Base-by-base conservation (phyloP, 768 basidiomycete species). In the Leucocoprinus leucothites region DNA sequence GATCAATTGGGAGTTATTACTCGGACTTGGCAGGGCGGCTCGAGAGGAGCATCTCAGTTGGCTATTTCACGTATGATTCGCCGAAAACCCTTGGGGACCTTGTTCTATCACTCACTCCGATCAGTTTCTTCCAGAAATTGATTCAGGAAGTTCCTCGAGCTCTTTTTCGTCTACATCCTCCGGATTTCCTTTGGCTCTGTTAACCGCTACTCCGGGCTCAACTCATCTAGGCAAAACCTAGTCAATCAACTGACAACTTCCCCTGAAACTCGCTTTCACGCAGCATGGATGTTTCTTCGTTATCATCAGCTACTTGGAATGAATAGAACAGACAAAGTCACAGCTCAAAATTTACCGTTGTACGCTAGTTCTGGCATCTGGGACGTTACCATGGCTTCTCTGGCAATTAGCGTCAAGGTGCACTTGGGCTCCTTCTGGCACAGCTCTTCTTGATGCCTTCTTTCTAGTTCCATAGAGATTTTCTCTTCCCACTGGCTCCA, bases 401-500 rank as follows among this genome's bases (percentile, higher is more conserved):
- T 87, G 21, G 77, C 83, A 3, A 63, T 86, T 31, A 79, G 82
- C 58, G 77, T 85, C 49, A 89, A 89, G 77, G 85, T 82, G 9
- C 24, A 48, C 16, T 9, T 8, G 40, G 51, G 34, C 52, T 34
- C 4, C 26, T 36, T 31, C 24, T 53, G 4, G 18, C 31, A 18
- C 7, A 19, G n/a, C 14, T 13, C 13, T 18, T 5, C 5, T 40
- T 55, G 35, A 51, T 24, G 16, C 28, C 44, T 9, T 53, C 57
- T 22, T 25, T 28, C 38, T 57, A 87, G 85, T 74, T 82, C 51
- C 83, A 87, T 68, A 80, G 85, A 13, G 86, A 88, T 65, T 79
- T 82, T 44, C 66, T 87, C 16, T 59, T 69, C 1, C 86, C 86
- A 9, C 71, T 87, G 5, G 61, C 69, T 11, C 82, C 84, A 1